phyloP scores from a whole-genome alignment of 2,329 filamentous ascomycete species.

The Pseudogymnoascus sp. region DNA sequence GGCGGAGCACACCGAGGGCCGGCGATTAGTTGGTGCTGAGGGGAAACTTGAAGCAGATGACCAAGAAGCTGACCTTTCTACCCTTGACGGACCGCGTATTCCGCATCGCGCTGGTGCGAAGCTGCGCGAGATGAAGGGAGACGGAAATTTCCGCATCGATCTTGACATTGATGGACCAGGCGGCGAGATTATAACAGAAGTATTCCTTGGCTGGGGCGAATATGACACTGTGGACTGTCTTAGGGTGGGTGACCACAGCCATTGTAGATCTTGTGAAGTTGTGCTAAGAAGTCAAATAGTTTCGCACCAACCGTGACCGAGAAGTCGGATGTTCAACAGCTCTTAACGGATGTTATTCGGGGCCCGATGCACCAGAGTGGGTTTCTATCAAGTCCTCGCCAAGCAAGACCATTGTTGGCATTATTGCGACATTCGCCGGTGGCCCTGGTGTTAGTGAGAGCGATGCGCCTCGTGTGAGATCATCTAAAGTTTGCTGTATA shows the following conservation, averaged over 20 bases:
- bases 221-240: neutral
- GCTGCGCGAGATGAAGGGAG: neutral
- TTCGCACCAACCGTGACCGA: constrained; percentile 10
- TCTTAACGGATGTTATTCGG: neutral
- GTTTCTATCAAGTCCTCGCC: neutral
- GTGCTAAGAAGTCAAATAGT: neutral
- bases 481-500: neutral
- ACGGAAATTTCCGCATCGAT: constrained; percentile 5
- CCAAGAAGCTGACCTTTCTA: neutral
- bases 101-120: neutral
- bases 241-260: neutral
- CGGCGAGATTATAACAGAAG: constrained; percentile 10
- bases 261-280: neutral
- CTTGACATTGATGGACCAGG: constrained; percentile 10
- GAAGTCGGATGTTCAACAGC: neutral
- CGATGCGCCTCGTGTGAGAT: neutral
- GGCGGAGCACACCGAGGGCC: neutral
- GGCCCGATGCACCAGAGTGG: neutral
- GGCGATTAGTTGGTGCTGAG: neutral
- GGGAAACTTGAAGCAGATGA: neutral
- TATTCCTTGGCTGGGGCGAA: neutral
- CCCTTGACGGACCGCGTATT: neutral
- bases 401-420: constrained; percentile 6
- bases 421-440: constrained; percentile 9
- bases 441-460: neutral